Percentiles rank a stretch among this genome's conserved stretches.
phyloP scores from a whole-genome alignment of 2,329 filamentous ascomycete genomes.

The Trichoderma asperellum region DNA sequence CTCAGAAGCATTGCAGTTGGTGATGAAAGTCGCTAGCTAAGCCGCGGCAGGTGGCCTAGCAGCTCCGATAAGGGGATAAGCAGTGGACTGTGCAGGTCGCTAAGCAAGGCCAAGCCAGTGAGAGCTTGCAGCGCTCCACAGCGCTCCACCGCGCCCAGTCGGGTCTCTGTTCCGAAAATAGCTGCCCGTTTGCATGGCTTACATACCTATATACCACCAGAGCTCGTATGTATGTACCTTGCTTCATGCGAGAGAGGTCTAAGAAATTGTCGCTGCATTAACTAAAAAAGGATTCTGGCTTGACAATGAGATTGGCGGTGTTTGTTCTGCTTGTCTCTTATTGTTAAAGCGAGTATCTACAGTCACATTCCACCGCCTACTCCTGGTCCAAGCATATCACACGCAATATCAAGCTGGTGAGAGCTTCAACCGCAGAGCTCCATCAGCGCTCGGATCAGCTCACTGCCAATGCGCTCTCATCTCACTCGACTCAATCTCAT shows the following conservation, averaged over 20 bases:
- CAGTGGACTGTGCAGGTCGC: background rate
- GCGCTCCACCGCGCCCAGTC: slow-evolving; percentile 6
- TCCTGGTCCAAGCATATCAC: background rate
- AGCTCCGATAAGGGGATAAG: slow-evolving; percentile 15
- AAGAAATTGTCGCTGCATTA: background rate
- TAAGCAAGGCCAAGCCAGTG: background rate
- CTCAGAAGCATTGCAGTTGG: background rate
- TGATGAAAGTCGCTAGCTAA: slow-evolving; percentile 7
- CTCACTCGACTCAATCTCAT: background rate
- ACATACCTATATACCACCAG: background rate
- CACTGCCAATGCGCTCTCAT: background rate
- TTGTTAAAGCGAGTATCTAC: background rate
- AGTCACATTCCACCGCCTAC: background rate
- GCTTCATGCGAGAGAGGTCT: background rate
- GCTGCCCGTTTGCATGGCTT: background rate
- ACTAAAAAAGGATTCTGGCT: background rate
- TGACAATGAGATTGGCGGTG: background rate
- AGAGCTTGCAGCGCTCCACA: background rate
- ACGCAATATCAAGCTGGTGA: background rate
- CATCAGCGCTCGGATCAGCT: slow-evolving; percentile 4
- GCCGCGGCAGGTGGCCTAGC: slow-evolving; percentile 1
- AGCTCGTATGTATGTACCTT: background rate
- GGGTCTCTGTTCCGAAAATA: background rate
- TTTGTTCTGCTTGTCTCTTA: background rate
- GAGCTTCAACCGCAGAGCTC: background rate